A percentile compares a stretch with the other conserved stretches of the same genome.
phyloP scores from a whole-genome alignment of 1,284 basidiomycete species.

The Marasmius fiardii region DNA sequence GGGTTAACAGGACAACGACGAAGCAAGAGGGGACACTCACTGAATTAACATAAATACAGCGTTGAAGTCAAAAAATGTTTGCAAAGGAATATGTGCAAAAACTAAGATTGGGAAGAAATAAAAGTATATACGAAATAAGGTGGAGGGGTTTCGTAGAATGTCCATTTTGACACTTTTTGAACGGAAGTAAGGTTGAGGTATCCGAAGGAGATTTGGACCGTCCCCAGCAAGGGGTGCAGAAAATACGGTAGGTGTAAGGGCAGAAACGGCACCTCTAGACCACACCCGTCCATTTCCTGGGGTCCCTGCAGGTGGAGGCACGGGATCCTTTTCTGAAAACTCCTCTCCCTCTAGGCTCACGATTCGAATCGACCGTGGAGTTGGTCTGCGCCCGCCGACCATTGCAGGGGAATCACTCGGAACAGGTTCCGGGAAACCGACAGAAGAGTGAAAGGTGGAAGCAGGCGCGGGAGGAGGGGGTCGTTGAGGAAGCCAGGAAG shows the following conservation, averaged over 20 bases:
- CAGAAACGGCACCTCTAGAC: constrained; percentile 57
- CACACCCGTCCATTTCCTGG: constrained; percentile 43
- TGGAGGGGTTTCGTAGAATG: constrained; percentile 58
- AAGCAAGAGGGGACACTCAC: not conserved
- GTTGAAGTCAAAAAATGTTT: constrained; percentile 74
- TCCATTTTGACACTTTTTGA: constrained; percentile 61
- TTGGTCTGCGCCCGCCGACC: constrained; percentile 64
- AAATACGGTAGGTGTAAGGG: constrained; percentile 44
- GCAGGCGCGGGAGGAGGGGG: constrained; percentile 71
- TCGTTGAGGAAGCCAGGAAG: constrained; percentile 77
- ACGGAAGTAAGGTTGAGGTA: constrained; percentile 59
- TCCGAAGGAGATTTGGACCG: constrained; percentile 19
- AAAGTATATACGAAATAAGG: constrained; percentile 56
- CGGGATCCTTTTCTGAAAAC: constrained; percentile 33
- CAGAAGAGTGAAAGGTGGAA: constrained; percentile 63
- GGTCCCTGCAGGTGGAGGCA: constrained; percentile 36
- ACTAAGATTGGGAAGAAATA: constrained; percentile 64
- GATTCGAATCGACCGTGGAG: constrained; percentile 74
- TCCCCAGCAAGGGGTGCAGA: constrained; percentile 31
- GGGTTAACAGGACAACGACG: not conserved
- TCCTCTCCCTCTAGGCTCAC: constrained; percentile 57
- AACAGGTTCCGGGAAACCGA: constrained; percentile 33
- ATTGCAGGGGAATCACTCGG: constrained; percentile 38
- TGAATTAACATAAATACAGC: constrained; percentile 4
- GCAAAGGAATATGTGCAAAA: constrained; percentile 67